Evolutionary conservation across 2,329 filamentous ascomycete species (phyloP).

Genomic region (Calycina marina): DNA sequence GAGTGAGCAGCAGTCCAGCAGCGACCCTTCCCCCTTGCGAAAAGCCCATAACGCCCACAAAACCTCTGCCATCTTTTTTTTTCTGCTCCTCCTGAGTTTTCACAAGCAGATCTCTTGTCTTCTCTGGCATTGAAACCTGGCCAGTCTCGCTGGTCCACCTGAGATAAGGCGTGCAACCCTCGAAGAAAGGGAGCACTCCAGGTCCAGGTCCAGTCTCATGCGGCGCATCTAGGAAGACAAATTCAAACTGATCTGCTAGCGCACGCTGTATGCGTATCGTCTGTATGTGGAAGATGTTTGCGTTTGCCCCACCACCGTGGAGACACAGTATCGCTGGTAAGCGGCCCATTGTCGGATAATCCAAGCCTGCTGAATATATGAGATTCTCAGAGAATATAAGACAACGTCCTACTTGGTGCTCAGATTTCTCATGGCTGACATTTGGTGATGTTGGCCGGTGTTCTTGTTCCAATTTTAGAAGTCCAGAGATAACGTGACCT

Average conservation of each 20-base stretch:
- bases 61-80: constrained; percentile 25
- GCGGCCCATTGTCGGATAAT: background rate
- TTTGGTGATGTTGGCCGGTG: too few species aligned
- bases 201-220: constrained; percentile 47
- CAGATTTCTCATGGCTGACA: too few species aligned
- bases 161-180: constrained; percentile 12
- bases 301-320: constrained; percentile 12
- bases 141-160: constrained; percentile 7
- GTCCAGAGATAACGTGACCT: too few species aligned
- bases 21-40: constrained; percentile 51
- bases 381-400: too few species aligned
- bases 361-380: background rate
- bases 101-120: constrained; percentile 3
- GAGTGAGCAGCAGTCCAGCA: constrained; percentile 41
- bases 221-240: constrained; percentile 59
- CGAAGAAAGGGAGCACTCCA: constrained; percentile 40
- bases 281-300: constrained; percentile 16
- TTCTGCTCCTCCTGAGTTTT: constrained; percentile 3
- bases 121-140: constrained; percentile 3
- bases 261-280: constrained; percentile 11
- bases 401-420: too few species aligned
- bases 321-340: constrained; percentile 10
- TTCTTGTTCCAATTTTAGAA: too few species aligned
- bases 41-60: constrained; percentile 49
- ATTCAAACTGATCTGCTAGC: constrained; percentile 38